Evolutionary conservation across 2,329 filamentous ascomycete genomes (phyloP).

Genomic region (Thermoascus crustaceus): DNA sequence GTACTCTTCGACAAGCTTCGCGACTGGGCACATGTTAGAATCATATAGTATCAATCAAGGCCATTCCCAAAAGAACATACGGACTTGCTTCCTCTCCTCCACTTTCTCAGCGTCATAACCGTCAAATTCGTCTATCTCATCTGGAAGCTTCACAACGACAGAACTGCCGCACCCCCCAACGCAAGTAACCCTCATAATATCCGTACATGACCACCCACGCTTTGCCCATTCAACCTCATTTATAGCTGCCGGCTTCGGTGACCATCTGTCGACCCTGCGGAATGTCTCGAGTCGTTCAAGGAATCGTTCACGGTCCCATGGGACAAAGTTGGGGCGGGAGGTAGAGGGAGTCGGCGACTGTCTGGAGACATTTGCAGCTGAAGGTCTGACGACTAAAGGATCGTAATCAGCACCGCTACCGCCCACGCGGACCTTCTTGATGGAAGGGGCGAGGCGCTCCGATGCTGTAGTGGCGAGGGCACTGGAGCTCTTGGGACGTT

Average conservation of each 20-base stretch:
- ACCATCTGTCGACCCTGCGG: conserved; percentile 84
- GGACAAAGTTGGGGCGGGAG: conserved; percentile 64
- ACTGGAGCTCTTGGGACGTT: too few species aligned
- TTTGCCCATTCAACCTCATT: conserved; percentile 94
- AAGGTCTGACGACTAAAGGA: conserved; percentile 7
- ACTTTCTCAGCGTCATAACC: conserved; percentile 36
- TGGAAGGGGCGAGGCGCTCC: conserved; percentile 15
- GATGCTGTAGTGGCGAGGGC: conserved; percentile 12
- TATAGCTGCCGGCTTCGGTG: conserved; percentile 78
- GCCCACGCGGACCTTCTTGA: conserved; percentile 28
- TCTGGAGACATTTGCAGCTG: conserved; percentile 11
- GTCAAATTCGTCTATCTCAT: conserved; percentile 52
- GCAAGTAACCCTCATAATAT: conserved; percentile 76
- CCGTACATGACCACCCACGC: conserved; percentile 79
- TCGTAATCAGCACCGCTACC: conserved; percentile 14
- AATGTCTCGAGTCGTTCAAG: conserved; percentile 77
- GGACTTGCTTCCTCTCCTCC: conserved; percentile 35
- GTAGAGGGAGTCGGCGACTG: conserved; percentile 25
- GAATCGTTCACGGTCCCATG: conserved; percentile 76
- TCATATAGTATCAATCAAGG: background rate
- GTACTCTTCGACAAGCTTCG: conserved; percentile 70
- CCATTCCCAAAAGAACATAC: conserved; percentile 26
- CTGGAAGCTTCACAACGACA: conserved; percentile 68
- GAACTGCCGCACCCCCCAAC: conserved; percentile 72
- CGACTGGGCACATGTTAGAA: conserved; percentile 32